Conservation (phyloP, 139 green algal genomes). For the Micromonas pusilla region DNA sequence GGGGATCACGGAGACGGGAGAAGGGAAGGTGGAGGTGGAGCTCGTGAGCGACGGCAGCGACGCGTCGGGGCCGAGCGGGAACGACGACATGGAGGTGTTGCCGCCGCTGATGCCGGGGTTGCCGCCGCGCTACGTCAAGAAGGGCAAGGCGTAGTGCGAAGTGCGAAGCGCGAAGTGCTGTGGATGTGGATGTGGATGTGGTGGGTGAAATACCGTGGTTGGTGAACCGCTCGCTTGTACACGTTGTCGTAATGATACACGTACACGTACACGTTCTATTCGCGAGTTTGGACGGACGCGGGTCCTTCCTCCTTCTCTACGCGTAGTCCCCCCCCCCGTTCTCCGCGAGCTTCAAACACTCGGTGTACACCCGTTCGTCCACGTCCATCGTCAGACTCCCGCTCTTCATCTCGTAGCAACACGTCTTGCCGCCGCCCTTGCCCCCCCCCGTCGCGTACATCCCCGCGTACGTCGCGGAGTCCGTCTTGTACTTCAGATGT, state of each 20-base stretch:
- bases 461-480: not conserved
- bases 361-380: not conserved
- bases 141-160: constrained; percentile 17
- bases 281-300: too few species aligned
- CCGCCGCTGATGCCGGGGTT: constrained; percentile 81
- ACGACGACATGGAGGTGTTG: constrained; percentile 76
- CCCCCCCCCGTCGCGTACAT: not conserved
- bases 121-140: constrained; percentile 19
- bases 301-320: not conserved
- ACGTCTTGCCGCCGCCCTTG: not conserved
- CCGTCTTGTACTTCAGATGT: not conserved
- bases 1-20: constrained; percentile 27
- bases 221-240: too few species aligned
- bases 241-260: too few species aligned
- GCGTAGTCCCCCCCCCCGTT: not conserved
- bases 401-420: not conserved
- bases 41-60: constrained; percentile 68
- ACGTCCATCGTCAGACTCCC: not conserved
- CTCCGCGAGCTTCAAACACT: not conserved
- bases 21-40: constrained; percentile 51
- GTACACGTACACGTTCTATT: too few species aligned
- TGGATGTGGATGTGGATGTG: too few species aligned
- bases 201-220: too few species aligned
- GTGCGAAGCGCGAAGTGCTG: too few species aligned
- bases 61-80: constrained; percentile 55